Percentiles rank a stretch among this genome's conserved stretches.
These are phyloP conservation scores for Myrica gale DNA, from an alignment of 306 rosid species.

Conservation along the genomic window DNA sequence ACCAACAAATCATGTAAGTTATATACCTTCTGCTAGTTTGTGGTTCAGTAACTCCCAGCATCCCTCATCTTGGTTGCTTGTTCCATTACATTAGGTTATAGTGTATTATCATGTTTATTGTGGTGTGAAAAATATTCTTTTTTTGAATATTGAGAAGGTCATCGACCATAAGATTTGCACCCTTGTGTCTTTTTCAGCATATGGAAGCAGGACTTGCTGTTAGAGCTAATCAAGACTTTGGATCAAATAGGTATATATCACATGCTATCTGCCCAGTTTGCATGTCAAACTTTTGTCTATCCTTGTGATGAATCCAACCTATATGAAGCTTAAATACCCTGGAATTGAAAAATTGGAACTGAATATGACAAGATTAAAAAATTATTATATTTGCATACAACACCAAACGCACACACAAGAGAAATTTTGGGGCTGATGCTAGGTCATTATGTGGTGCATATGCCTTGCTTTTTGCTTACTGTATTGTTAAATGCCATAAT, in stretches of 20 bases:
- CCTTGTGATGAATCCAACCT: not conserved
- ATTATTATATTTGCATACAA: not conserved
- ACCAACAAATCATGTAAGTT: too few species aligned
- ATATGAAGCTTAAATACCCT: not conserved
- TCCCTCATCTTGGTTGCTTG: constrained; percentile 11
- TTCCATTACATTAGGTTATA: too few species aligned
- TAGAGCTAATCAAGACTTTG: constrained; percentile 65
- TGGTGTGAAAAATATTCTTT: constrained; percentile 11
- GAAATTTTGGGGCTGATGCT: not conserved
- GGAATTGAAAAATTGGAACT: constrained; percentile 2
- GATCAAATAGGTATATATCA: constrained; percentile 63
- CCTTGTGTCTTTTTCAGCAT: constrained; percentile 56
- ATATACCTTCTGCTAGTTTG: constrained; percentile 21
- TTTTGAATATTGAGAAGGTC: constrained; percentile 15
- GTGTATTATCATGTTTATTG: too few species aligned
- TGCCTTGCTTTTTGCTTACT: not conserved
- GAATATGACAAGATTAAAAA: not conserved
- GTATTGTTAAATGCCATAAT: not conserved
- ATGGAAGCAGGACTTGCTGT: constrained; percentile 81
- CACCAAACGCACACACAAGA: not conserved
- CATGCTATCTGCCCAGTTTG: not conserved
- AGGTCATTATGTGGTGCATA: not conserved
- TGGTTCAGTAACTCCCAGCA: not conserved
- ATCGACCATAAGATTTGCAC: constrained; percentile 19
- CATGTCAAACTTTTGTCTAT: not conserved